Evolutionary conservation across 768 basidiomycete genomes (phyloP).

Genomic region (Wakefieldia striispora): DNA sequence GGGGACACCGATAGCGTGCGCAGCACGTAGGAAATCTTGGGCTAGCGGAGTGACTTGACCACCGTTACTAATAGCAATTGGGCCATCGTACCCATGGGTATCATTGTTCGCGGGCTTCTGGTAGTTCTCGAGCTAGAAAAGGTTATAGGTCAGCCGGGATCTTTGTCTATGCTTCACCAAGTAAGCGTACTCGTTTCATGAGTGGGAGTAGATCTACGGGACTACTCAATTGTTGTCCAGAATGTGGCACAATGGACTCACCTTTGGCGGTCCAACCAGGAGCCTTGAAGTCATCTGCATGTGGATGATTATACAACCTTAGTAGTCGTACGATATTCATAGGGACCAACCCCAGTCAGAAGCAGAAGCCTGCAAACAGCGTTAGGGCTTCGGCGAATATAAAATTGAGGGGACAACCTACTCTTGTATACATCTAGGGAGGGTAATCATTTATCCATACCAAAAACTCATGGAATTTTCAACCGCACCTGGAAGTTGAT

Average conservation of each 20-base stretch:
- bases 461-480: neutral
- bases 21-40: conserved; percentile 66
- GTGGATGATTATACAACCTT: neutral
- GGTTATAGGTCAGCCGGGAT: neutral
- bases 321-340: neutral
- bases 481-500: conserved; percentile 60
- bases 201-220: conserved; percentile 60
- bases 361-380: conserved; percentile 50
- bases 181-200: conserved; percentile 56
- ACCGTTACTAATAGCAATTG: conserved; percentile 73
- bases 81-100: conserved; percentile 68
- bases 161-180: neutral
- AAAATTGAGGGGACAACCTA: conserved; percentile 17
- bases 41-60: conserved; percentile 61
- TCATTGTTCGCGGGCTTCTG: conserved; percentile 69
- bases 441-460: neutral
- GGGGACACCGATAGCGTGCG: conserved; percentile 58
- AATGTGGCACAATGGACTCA: conserved; percentile 20
- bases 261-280: conserved; percentile 67
- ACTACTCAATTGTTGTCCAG: neutral
- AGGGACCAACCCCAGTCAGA: conserved; percentile 60
- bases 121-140: conserved; percentile 64
- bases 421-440: conserved; percentile 61
- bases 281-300: conserved; percentile 67
- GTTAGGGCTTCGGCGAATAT: neutral